Conservation (phyloP, 768 basidiomycete species). For the Xerocomus spinulosus region DNA sequence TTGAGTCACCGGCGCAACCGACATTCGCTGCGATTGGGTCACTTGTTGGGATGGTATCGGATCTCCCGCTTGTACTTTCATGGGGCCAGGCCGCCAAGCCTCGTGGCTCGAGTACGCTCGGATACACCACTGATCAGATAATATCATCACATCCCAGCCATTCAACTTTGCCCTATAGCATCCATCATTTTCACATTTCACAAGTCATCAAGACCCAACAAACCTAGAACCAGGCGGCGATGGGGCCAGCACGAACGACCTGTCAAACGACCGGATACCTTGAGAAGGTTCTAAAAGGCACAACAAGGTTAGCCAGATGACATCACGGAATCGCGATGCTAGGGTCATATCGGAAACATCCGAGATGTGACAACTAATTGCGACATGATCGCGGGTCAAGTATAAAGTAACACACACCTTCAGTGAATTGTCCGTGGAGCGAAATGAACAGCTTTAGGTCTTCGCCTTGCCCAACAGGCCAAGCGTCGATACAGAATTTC, state of each 20-base stretch:
- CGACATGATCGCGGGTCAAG: conserved; percentile 10
- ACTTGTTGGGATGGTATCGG: conserved; percentile 16
- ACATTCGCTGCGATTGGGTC: conserved; percentile 21
- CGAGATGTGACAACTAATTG: conserved; percentile 4
- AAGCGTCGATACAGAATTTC: conserved; percentile 86
- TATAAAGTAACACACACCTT: conserved; percentile 54
- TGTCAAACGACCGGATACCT: conserved; percentile 88
- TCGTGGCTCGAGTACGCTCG: conserved; percentile 80
- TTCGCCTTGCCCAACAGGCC: conserved; percentile 65
- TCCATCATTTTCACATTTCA: conserved; percentile 8
- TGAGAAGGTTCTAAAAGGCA: conserved; percentile 53
- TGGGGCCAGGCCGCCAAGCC: conserved; percentile 72
- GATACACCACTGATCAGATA: conserved; percentile 84
- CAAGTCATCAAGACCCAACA: conserved; percentile 30
- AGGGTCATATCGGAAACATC: conserved; percentile 8
- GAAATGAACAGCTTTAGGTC: conserved; percentile 56
- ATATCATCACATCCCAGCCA: conserved; percentile 87
- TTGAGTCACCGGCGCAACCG: conserved; percentile 34
- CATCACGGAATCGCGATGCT: conserved; percentile 7
- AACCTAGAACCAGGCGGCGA: conserved; percentile 81
- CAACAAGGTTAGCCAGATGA: conserved; percentile 17
- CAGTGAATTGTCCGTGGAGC: conserved; percentile 87
- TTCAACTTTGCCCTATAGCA: conserved; percentile 60
- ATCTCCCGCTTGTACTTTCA: conserved; percentile 61
- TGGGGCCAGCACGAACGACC: conserved; percentile 83